These are phyloP conservation scores for Salix viminalis DNA, from an alignment of 345 rosid species.

Conservation along the genomic window DNA sequence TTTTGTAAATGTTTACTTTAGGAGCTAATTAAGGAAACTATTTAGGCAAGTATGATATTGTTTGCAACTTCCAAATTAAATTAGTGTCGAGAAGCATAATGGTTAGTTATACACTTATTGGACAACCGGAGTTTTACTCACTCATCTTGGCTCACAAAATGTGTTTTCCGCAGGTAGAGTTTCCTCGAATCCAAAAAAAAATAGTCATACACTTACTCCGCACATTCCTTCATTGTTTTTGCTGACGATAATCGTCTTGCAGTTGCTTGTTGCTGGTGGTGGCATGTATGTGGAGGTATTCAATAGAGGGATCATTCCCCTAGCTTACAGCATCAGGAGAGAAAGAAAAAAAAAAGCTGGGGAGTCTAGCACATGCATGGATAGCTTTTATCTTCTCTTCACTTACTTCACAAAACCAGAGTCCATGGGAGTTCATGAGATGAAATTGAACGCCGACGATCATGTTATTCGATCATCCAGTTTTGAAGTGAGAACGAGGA, in stretches of 20 bases:
- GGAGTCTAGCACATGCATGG: slow-evolving; percentile 71
- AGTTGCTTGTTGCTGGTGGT: slow-evolving; percentile 98
- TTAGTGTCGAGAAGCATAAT: background rate
- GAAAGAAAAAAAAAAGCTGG: slow-evolving; percentile 51
- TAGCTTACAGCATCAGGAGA: slow-evolving; percentile 76
- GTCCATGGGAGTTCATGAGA: slow-evolving; percentile 53
- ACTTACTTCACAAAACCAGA: slow-evolving; percentile 89
- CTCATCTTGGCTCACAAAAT: too few relatives aligned
- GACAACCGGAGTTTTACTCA: too few relatives aligned
- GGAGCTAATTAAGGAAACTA: background rate
- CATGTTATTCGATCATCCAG: slow-evolving; percentile 66
- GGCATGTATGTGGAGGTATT: slow-evolving; percentile 95
- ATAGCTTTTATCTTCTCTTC: slow-evolving; percentile 75
- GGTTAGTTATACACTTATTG: too few relatives aligned
- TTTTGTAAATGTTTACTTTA: too few relatives aligned
- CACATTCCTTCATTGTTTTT: background rate
- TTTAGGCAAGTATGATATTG: background rate
- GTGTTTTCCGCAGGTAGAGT: too few relatives aligned
- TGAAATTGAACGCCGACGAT: slow-evolving; percentile 51
- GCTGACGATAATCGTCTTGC: slow-evolving; percentile 14
- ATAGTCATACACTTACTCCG: background rate
- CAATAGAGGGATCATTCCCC: slow-evolving; percentile 90
- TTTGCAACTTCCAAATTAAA: background rate
- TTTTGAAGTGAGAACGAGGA: slow-evolving; percentile 73
- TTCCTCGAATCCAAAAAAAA: too few relatives aligned